Percentiles rank a stretch among this genome's conserved stretches.
Conservation (phyloP, 345 rosid genomes). For the Citrus reticulata region DNA sequence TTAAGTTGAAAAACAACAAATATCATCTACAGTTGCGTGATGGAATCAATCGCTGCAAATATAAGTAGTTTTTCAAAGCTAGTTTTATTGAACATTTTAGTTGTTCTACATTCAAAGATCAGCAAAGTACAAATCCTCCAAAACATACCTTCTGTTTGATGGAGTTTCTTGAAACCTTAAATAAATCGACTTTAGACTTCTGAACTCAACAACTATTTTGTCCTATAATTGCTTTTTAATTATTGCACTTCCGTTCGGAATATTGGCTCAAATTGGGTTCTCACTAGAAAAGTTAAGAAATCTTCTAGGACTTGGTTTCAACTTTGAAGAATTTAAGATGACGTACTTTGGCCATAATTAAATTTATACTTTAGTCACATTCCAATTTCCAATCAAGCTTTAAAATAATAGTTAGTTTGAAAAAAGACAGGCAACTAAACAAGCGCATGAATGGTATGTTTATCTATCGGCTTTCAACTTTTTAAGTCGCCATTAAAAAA, state of each 20-base stretch:
- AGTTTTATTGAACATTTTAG: too few relatives aligned
- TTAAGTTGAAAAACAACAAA: too few relatives aligned
- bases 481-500: background rate
- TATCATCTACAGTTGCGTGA: too few relatives aligned
- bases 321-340: background rate
- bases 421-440: slow-evolving; percentile 16
- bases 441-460: slow-evolving; percentile 1
- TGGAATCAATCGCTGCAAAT: too few relatives aligned
- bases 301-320: background rate
- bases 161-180: background rate
- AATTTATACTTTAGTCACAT: background rate
- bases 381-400: background rate
- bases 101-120: background rate
- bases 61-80: too few relatives aligned
- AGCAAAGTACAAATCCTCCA: too few relatives aligned
- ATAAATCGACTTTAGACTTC: background rate
- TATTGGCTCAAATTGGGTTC: background rate
- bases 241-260: background rate
- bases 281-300: too few relatives aligned
- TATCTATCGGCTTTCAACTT: slow-evolving; percentile 6
- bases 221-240: background rate
- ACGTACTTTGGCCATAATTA: background rate
- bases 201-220: background rate
- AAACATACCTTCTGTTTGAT: too few relatives aligned
- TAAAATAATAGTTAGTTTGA: background rate